Conservation (phyloP, 2,329 filamentous ascomycete genomes). For the Sporothrix brunneoviolacea region DNA sequence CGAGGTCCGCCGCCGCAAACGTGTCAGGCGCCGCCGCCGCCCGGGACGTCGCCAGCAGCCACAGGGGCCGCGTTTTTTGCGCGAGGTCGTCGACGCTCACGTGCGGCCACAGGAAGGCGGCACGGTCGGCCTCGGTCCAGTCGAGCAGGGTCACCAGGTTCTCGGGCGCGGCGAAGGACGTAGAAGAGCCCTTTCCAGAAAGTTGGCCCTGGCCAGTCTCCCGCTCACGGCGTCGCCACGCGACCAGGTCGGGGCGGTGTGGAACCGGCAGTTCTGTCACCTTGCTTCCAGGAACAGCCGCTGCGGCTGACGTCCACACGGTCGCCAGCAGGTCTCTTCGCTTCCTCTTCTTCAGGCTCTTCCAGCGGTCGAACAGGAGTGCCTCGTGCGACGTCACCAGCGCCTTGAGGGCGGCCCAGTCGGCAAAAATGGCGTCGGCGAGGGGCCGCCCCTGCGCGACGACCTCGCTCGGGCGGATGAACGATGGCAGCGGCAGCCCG, state of each 20-base stretch:
- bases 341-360: slow-evolving; percentile 15
- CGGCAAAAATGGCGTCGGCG: slow-evolving; percentile 13
- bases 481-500: slow-evolving; percentile 16
- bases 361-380: slow-evolving; percentile 9
- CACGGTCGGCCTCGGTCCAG: slow-evolving; percentile 13
- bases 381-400: neutral
- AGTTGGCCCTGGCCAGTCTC: slow-evolving; percentile 1
- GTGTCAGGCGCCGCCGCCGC: slow-evolving; percentile 5
- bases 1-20: slow-evolving; percentile 16
- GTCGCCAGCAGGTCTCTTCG: slow-evolving; percentile 10
- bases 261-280: neutral
- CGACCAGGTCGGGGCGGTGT: slow-evolving; percentile 16
- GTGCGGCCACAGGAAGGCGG: slow-evolving; percentile 18
- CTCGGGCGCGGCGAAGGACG: neutral
- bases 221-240: slow-evolving; percentile 12
- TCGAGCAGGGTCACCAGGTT: neutral
- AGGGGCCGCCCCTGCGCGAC: slow-evolving; percentile 4
- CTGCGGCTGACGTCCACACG: neutral
- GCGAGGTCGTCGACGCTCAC: slow-evolving; percentile 14
- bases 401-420: neutral
- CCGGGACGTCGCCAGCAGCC: slow-evolving; percentile 9
- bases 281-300: neutral
- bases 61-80: slow-evolving; percentile 8
- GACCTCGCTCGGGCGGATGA: slow-evolving; percentile 17
- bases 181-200: neutral